A percentile compares a stretch with the other conserved stretches of the same genome.
These are phyloP conservation scores for Cryptosporidium canis DNA, from an alignment of 169 alveolate species.

Conservation along the genomic window DNA sequence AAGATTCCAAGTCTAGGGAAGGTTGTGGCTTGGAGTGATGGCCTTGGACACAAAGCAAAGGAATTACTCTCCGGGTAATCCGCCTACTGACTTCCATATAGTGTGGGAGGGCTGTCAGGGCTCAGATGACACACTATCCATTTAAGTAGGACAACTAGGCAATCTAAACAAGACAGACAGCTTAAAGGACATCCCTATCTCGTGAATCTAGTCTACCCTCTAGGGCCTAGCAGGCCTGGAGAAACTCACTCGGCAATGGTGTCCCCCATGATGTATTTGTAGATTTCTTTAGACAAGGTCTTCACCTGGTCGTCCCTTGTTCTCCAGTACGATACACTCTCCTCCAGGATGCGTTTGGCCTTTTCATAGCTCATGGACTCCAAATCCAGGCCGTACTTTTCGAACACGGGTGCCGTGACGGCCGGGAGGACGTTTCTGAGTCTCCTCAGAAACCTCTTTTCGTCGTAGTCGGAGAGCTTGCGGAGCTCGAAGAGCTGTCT, in stretches of 20 bases:
- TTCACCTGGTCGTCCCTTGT: constrained; percentile 8
- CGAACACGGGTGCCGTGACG: neutral
- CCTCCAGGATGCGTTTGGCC: constrained; percentile 35
- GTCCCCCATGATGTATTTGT: constrained; percentile 61
- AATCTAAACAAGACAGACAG: no score
- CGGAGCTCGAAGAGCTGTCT: constrained; percentile 19
- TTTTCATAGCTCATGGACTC: constrained; percentile 1
- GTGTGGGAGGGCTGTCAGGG: neutral
- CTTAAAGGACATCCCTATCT: no score
- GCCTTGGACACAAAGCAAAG: constrained; percentile 25
- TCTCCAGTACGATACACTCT: constrained; percentile 64
- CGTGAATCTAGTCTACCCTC: neutral
- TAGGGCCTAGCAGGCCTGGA: no score
- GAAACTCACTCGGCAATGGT: constrained; percentile 10
- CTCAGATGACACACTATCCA: constrained; percentile 52
- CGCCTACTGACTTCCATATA: constrained; percentile 70
- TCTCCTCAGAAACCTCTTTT: constrained; percentile 28
- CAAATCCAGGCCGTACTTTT: constrained; percentile 20
- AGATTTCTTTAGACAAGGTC: constrained; percentile 42
- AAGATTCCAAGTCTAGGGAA: constrained; percentile 18
- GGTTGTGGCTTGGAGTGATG: constrained; percentile 14
- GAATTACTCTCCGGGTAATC: neutral
- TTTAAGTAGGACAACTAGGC: constrained; percentile 47
- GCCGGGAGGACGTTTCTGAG: constrained; percentile 37
- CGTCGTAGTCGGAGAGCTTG: constrained; percentile 56